Evolutionary conservation across 768 basidiomycete species (phyloP).

Genomic region (Boletellus sp.): DNA sequence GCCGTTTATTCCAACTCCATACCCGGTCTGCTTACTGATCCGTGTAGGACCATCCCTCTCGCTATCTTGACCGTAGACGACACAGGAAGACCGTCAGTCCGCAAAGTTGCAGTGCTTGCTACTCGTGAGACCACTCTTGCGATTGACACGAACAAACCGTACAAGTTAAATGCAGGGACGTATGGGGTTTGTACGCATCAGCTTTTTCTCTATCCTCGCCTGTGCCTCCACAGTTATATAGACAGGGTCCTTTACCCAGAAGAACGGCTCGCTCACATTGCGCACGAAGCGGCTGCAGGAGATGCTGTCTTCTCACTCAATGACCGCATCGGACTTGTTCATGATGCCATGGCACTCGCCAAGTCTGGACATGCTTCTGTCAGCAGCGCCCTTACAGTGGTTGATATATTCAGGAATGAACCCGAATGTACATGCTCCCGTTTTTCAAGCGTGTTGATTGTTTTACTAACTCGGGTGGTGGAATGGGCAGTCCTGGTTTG

Average conservation of each 20-base stretch:
- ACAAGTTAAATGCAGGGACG: constrained; percentile 89
- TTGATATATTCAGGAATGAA: constrained; percentile 68
- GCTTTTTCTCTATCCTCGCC: background rate
- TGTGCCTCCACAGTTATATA: constrained; percentile 24
- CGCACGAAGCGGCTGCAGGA: constrained; percentile 67
- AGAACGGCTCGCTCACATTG: constrained; percentile 74
- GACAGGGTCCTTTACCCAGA: constrained; percentile 86
- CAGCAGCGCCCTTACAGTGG: constrained; percentile 71
- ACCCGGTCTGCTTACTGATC: background rate
- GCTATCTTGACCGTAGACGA: constrained; percentile 61
- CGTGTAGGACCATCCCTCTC: constrained; percentile 54
- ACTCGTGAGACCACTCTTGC: constrained; percentile 64
- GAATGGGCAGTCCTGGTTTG: constrained; percentile 68
- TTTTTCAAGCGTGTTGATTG: background rate
- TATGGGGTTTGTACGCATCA: constrained; percentile 76
- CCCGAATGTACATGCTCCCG: constrained; percentile 57
- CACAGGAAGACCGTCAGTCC: constrained; percentile 53
- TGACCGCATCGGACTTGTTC: constrained; percentile 86
- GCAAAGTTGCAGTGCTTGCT: constrained; percentile 62
- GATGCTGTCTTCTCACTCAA: constrained; percentile 69
- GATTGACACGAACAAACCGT: constrained; percentile 71
- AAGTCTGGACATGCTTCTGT: constrained; percentile 76
- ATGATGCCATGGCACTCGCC: constrained; percentile 77
- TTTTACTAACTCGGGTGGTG: constrained; percentile 1
- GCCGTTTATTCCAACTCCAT: background rate